A percentile compares a stretch with the other conserved stretches of the same genome.
These are phyloP conservation scores for Boletus pseudo-olivaceus DNA, from an alignment of 768 basidiomycete genomes.

Conservation along the genomic window DNA sequence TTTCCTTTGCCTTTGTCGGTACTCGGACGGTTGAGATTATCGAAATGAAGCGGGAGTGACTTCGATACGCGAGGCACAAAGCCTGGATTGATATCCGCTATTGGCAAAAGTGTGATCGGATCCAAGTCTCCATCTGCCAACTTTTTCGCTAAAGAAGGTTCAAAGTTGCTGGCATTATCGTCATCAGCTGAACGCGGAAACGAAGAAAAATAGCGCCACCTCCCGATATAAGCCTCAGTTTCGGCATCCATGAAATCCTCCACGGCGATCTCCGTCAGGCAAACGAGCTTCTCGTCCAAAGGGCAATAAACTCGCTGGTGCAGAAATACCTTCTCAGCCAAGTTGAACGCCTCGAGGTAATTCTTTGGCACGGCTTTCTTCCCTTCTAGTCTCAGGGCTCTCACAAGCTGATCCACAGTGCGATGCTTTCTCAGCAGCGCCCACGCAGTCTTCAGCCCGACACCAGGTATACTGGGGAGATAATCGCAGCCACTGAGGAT, in stretches of 20 bases:
- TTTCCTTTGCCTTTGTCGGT: constrained; percentile 49
- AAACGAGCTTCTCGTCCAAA: constrained; percentile 54
- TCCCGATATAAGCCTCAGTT: constrained; percentile 69
- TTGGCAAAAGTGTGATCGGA: constrained; percentile 63
- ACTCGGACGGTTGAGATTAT: constrained; percentile 23
- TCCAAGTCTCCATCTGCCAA: constrained; percentile 69
- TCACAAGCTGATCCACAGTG: constrained; percentile 80
- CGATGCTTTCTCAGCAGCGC: constrained; percentile 77
- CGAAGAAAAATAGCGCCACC: constrained; percentile 35
- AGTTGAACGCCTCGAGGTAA: constrained; percentile 70
- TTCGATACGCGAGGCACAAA: constrained; percentile 56
- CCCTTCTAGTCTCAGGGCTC: constrained; percentile 73
- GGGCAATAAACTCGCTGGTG: constrained; percentile 94
- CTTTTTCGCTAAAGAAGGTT: constrained; percentile 56
- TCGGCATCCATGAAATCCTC: constrained; percentile 53
- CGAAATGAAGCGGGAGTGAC: constrained; percentile 33
- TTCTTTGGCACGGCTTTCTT: constrained; percentile 74
- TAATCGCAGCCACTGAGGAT: constrained; percentile 94
- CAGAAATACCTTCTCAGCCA: constrained; percentile 89
- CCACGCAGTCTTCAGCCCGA: constrained; percentile 94
- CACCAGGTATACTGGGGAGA: constrained; percentile 82
- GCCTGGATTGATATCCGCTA: constrained; percentile 74
- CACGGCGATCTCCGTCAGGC: constrained; percentile 59
- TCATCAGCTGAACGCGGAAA: constrained; percentile 7
- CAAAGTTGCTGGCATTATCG: constrained; percentile 51